Percentiles rank a stretch among this genome's conserved stretches.
These are phyloP conservation scores for Yamadazyma phyllophila DNA, from an alignment of 805 yeast species.

Conservation along the genomic window DNA sequence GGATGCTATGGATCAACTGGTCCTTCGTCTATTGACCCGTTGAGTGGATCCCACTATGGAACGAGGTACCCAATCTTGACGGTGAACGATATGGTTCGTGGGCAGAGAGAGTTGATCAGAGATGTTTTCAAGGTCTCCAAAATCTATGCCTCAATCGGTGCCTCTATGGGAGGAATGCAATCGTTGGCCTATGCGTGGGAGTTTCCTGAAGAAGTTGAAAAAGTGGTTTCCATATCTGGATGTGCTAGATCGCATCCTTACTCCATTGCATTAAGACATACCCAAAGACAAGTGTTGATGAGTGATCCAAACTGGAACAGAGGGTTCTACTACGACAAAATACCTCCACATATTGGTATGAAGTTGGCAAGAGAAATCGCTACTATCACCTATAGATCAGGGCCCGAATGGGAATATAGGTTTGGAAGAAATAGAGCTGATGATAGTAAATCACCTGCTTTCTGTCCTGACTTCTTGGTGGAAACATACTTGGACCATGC, in stretches of 20 bases:
- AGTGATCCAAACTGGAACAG: conserved; percentile 94
- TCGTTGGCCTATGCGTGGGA: conserved; percentile 83
- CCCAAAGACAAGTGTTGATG: conserved; percentile 91
- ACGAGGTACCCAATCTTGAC: conserved; percentile 86
- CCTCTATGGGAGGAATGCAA: conserved; percentile 99
- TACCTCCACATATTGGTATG: conserved; percentile 95
- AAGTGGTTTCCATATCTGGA: conserved; percentile 79
- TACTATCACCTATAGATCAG: conserved; percentile 89
- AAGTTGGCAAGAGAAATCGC: conserved; percentile 91
- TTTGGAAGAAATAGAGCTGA: conserved; percentile 88
- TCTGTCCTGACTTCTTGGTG: conserved; percentile 89
- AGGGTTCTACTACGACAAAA: conserved; percentile 74
- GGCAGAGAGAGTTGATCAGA: conserved; percentile 68
- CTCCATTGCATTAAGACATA: conserved; percentile 89
- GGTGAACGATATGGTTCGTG: conserved; percentile 86
- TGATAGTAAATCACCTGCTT: conserved; percentile 73
- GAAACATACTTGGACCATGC: conserved; percentile 94
- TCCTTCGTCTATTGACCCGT: conserved; percentile 78
- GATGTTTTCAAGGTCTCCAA: conserved; percentile 61
- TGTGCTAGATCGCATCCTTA: conserved; percentile 94
- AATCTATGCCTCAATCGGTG: conserved; percentile 79
- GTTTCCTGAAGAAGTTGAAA: conserved; percentile 72
- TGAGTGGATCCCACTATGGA: conserved; percentile 64
- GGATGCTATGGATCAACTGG: conserved; percentile 97
- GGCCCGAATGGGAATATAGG: conserved; percentile 95